Percentiles rank a stretch among this genome's conserved stretches.
These are phyloP conservation scores for Sporothrix protearum DNA, from an alignment of 2,329 filamentous ascomycete species.

Conservation along the genomic window DNA sequence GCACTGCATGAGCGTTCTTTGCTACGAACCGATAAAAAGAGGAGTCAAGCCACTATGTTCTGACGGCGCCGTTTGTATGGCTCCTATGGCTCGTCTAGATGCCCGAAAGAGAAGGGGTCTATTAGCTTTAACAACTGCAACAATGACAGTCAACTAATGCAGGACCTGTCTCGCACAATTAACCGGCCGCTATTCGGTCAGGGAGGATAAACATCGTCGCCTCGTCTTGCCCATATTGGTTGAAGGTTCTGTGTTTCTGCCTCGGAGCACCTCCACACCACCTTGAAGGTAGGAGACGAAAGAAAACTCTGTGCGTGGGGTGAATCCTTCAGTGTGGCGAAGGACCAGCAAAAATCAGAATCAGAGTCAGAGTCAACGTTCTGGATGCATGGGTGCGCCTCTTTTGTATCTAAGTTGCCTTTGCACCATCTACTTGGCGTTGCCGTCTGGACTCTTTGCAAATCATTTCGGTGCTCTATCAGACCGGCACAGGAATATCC, in stretches of 20 bases:
- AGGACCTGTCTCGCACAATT: constrained; percentile 1
- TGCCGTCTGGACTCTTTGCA: background rate
- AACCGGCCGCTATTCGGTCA: background rate
- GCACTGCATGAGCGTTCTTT: background rate
- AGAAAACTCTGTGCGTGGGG: background rate
- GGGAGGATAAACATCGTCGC: background rate
- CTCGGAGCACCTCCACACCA: constrained; percentile 8
- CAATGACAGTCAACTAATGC: constrained; percentile 2
- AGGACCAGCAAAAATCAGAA: background rate
- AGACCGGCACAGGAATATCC: background rate
- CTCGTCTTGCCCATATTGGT: background rate
- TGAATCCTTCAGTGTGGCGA: constrained; percentile 11
- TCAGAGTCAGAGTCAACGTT: background rate
- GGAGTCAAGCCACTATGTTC: background rate
- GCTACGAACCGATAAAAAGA: background rate
- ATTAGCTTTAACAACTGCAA: background rate
- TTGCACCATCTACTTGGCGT: background rate
- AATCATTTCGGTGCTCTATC: background rate
- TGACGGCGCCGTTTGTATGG: background rate
- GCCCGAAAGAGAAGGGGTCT: background rate
- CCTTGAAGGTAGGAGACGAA: background rate
- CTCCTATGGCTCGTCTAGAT: background rate
- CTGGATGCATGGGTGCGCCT: background rate
- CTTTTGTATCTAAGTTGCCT: background rate
- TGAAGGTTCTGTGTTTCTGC: background rate